Conservation (phyloP, 495 filamentous ascomycete species). For the Niebla homalea region DNA sequence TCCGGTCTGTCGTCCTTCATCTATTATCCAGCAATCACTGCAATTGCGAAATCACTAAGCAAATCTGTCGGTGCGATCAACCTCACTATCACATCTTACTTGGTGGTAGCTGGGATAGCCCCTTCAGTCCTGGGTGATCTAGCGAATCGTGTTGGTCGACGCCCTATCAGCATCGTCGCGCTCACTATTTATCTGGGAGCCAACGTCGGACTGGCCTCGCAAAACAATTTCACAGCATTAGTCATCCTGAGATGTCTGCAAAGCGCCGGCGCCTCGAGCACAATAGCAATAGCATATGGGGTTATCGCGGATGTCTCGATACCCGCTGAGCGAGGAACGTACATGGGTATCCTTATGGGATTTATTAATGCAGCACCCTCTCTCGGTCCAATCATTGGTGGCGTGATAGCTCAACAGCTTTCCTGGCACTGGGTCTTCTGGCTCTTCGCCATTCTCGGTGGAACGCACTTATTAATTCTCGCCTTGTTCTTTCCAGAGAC, state of each 20-base stretch:
- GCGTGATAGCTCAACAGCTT: conserved; percentile 32
- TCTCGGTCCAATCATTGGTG: conserved; percentile 51
- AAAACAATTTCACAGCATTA: conserved; percentile 44
- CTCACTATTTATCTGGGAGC: conserved; percentile 48
- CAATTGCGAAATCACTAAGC: conserved; percentile 38
- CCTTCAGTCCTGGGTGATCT: conserved; percentile 49
- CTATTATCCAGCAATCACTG: conserved; percentile 61
- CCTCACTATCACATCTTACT: conserved; percentile 51
- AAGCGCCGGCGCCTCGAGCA: conserved; percentile 42
- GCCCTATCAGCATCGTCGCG: conserved; percentile 44
- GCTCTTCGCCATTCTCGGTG: conserved; percentile 49
- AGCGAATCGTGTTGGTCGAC: conserved; percentile 43
- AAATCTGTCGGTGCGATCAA: conserved; percentile 52
- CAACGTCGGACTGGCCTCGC: conserved; percentile 50
- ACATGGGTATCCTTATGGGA: conserved; percentile 27
- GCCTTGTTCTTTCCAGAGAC: conserved; percentile 31
- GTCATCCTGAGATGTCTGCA: conserved; percentile 50
- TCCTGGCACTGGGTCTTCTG: conserved; percentile 67
- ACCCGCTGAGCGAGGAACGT: conserved; percentile 45
- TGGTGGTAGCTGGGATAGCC: conserved; percentile 48
- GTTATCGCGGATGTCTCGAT: conserved; percentile 49
- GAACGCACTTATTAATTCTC: conserved; percentile 22
- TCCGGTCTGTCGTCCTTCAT: conserved; percentile 67
- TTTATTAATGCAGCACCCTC: conserved; percentile 25
- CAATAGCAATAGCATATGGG: conserved; percentile 43